Evolutionary conservation across 2,329 filamentous ascomycete species (phyloP).

Genomic region (Pseudopithomyces chartarum): DNA sequence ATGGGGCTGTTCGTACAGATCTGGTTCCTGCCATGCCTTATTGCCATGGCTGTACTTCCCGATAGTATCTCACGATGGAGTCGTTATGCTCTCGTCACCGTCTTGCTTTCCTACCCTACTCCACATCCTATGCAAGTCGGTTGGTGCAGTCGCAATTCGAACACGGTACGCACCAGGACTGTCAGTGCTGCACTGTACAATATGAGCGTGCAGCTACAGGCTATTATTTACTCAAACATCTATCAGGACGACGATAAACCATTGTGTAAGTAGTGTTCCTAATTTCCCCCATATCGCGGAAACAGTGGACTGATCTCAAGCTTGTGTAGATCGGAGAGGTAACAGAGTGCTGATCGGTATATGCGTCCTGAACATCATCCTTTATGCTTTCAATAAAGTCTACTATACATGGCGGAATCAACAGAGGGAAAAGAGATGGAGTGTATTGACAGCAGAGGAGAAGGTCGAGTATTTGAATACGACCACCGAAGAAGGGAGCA

Average conservation of each 20-base stretch:
- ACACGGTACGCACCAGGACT: slow-evolving; percentile 62
- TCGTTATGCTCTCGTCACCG: slow-evolving; percentile 52
- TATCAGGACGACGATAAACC: slow-evolving; percentile 53
- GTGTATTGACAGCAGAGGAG: slow-evolving; percentile 49
- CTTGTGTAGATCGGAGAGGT: slow-evolving; percentile 20
- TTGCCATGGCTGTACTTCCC: slow-evolving; percentile 55
- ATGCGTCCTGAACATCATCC: slow-evolving; percentile 34
- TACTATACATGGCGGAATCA: slow-evolving; percentile 43
- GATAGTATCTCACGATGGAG: slow-evolving; percentile 53
- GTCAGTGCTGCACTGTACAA: slow-evolving; percentile 66
- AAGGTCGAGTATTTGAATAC: slow-evolving; percentile 52
- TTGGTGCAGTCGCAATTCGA: slow-evolving; percentile 63
- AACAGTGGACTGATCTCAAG: not conserved
- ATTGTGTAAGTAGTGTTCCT: slow-evolving; percentile 40
- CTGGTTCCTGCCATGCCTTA: slow-evolving; percentile 64
- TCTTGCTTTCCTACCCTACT: slow-evolving; percentile 32
- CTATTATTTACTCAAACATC: slow-evolving; percentile 28
- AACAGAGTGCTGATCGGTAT: slow-evolving; percentile 36
- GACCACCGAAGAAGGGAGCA: slow-evolving; percentile 44
- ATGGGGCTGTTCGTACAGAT: slow-evolving; percentile 56
- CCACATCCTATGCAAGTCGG: slow-evolving; percentile 58
- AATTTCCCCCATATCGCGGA: not conserved
- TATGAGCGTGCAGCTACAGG: slow-evolving; percentile 25
- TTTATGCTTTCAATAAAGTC: slow-evolving; percentile 36
- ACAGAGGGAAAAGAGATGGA: slow-evolving; percentile 52